Base-by-base conservation (phyloP, 164 flowering plant genomes). In the Litsea cubeba region DNA sequence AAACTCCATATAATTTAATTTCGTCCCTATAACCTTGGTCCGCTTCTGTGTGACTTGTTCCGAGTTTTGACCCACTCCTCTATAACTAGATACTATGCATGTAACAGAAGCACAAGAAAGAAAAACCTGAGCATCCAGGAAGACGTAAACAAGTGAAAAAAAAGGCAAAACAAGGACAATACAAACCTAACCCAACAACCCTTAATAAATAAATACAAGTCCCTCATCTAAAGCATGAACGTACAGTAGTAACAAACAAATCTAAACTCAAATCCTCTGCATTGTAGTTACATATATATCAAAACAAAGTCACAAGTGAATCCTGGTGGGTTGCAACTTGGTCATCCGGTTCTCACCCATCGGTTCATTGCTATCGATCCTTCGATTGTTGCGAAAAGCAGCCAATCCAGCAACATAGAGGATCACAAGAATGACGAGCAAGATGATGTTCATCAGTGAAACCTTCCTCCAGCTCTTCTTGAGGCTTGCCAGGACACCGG, bases 381-480 rank as follows among this genome's bases (percentile, higher is more conserved):
- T 76, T 20, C 77, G 78, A 76, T 88, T 88, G 90, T 95, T 88
- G 67, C 91, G 79, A 73, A 85, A 91, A 0, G 97, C 98, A 0
- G 94, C 97, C 54, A 78, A 86, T 1, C 84, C 95, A 32, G 90
- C 77, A 10, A 88, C 86, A 63, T 91, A 93, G 64, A 87, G 73
- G 63, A 95, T 86, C 4, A 90, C 95, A 2, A 93, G 87, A 68
- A 95, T 78, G 81, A 93, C 85, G 26, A 93, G 70, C 0, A 88
- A 79, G 23, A 91, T 84, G 17, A 95, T 87, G 84, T 95, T 91
- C 83, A 93, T 85, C 25, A 93, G 84, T 0, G 98, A 88, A 8
- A 90, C 99, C 81, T 88, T 91, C 84, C 99, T 91, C 99, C 99
- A 95, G 80, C 92, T 90, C 86, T 85, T 88, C 90, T 80, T 90